phyloP scores from a whole-genome alignment of 768 basidiomycete species.

The Suillus fuscotomentosus region DNA sequence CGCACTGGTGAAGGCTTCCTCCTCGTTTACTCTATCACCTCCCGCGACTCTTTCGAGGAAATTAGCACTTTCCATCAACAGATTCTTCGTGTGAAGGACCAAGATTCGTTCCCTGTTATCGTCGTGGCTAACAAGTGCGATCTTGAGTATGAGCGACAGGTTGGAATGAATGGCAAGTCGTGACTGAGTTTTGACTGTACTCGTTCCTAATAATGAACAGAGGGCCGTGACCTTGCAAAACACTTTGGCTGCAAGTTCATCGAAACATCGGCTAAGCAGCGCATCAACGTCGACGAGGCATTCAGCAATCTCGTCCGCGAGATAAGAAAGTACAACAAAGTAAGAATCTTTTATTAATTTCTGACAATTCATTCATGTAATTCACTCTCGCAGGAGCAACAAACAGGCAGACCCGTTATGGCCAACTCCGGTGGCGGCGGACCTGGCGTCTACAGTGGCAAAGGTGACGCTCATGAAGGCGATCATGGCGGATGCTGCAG shows the following conservation, averaged over 20 bases:
- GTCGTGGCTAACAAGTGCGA: slow-evolving; percentile 99
- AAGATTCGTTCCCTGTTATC: slow-evolving; percentile 92
- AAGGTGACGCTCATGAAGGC: slow-evolving; percentile 49
- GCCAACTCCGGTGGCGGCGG: slow-evolving; percentile 40
- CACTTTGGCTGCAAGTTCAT: slow-evolving; percentile 94
- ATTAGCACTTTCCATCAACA: slow-evolving; percentile 96
- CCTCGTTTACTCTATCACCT: slow-evolving; percentile 98
- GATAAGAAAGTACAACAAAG: slow-evolving; percentile 93
- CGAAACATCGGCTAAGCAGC: slow-evolving; percentile 94
- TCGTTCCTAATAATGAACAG: slow-evolving; percentile 39
- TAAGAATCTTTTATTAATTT: slow-evolving; percentile 27
- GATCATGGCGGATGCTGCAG: slow-evolving; percentile 62
- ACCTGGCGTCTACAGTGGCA: slow-evolving; percentile 47
- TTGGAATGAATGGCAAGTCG: slow-evolving; percentile 85
- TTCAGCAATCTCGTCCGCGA: slow-evolving; percentile 92
- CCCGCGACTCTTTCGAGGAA: slow-evolving; percentile 95
- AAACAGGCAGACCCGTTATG: slow-evolving; percentile 69
- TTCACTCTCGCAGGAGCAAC: slow-evolving; percentile 55
- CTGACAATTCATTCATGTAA: neutral
- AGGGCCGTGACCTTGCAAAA: slow-evolving; percentile 96
- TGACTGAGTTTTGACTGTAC: neutral
- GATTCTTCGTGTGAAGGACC: slow-evolving; percentile 95
- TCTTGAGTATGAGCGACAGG: slow-evolving; percentile 93
- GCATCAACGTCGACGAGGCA: slow-evolving; percentile 96
- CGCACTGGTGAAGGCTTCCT: slow-evolving; percentile 97